A percentile compares a stretch with the other conserved stretches of the same genome.
Conservation (phyloP, 805 yeast genomes). For the Kuraishia borneana region DNA sequence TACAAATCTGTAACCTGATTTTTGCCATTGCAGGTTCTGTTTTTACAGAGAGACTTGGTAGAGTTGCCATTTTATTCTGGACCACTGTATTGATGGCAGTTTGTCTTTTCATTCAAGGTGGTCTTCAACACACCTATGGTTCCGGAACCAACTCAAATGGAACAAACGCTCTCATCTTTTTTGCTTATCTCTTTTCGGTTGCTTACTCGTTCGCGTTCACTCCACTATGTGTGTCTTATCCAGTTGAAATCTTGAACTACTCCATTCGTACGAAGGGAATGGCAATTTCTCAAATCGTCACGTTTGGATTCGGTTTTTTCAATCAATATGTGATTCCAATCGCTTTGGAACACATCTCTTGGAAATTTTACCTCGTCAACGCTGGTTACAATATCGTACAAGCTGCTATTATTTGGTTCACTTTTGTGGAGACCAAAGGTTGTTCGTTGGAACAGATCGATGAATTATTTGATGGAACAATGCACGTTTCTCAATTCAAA, state of each 20-base stretch:
- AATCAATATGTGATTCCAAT: slow-evolving; percentile 19
- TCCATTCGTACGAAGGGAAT: slow-evolving; percentile 16
- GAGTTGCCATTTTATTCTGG: slow-evolving; percentile 11
- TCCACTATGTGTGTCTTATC: slow-evolving; percentile 15
- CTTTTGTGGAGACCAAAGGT: slow-evolving; percentile 16
- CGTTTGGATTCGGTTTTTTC: slow-evolving; percentile 14
- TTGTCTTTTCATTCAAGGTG: slow-evolving; percentile 16
- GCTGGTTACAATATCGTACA: slow-evolving; percentile 13
- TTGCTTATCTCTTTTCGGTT: slow-evolving; percentile 13
- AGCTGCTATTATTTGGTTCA: slow-evolving; percentile 11
- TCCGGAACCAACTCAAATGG: slow-evolving; percentile 10
- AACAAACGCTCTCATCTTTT: slow-evolving; percentile 13
- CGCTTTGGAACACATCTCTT: slow-evolving; percentile 12
- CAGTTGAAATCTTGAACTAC: slow-evolving; percentile 14
- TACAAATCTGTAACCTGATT: slow-evolving; percentile 11
- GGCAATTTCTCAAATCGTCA: slow-evolving; percentile 13
- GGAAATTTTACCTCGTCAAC: slow-evolving; percentile 14
- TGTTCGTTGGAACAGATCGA: slow-evolving; percentile 17
- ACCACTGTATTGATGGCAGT: slow-evolving; percentile 14
- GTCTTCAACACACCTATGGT: slow-evolving; percentile 10
- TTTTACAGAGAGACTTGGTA: slow-evolving; percentile 14
- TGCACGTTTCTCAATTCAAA: too few relatives aligned
- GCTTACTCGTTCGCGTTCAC: slow-evolving; percentile 15
- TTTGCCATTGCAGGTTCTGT: slow-evolving; percentile 14
- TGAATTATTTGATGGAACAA: slow-evolving; percentile 10